Base-by-base conservation (phyloP, 2,329 filamentous ascomycete species). In the Elsinoe perseae region DNA sequence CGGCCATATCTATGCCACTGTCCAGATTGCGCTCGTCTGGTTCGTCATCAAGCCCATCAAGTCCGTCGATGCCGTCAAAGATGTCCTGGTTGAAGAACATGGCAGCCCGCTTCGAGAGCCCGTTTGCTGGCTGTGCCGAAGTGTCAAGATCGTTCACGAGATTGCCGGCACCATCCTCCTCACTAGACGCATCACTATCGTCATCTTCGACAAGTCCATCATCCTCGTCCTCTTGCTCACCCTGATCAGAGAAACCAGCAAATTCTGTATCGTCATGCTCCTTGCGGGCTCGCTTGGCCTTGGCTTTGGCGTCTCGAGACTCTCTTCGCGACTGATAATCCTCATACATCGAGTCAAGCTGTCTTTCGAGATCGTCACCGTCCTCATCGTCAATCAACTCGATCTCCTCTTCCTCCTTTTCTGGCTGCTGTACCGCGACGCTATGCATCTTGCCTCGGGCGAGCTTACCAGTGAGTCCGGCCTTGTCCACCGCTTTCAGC, bases 31-130 rank as follows among this genome's bases (percentile, higher is more conserved):
- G 12, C 58, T 65, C 62, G 2, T 73, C 73, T 8, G 76, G 73
- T 8, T 73, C 75, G 23, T 81, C 77, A 2, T 85, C 73, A 20
- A 86, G 70, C 0, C 81, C 87, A 20, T 83, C 82, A 18, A 86
- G 70, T 0, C 82, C 87, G 20, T 83, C 82, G 55, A 97, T 83
- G 36, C 84, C 88, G 63, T 91, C 84, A 76, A 98, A 98, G 38
- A 98, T 86, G 62, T 96, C 91, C 68, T 96, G 92, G 64, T 87
- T 86, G 70, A 98, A 98, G 74, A 98, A 98, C 59, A 86, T 80
- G 8, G 85, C 81, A 7, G 93, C 93, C 61, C 89, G 82, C 69
- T 85, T 91, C 2, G 90, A 95, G n/a, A 97, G 76, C 9, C 81
- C 84, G 25, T 75, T 75, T 6, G 73, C 70, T 10, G 77, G 75